Percentiles rank a stretch among this genome's conserved stretches.
Conservation (phyloP, 768 basidiomycete species). For the Tulasnella sp. region DNA sequence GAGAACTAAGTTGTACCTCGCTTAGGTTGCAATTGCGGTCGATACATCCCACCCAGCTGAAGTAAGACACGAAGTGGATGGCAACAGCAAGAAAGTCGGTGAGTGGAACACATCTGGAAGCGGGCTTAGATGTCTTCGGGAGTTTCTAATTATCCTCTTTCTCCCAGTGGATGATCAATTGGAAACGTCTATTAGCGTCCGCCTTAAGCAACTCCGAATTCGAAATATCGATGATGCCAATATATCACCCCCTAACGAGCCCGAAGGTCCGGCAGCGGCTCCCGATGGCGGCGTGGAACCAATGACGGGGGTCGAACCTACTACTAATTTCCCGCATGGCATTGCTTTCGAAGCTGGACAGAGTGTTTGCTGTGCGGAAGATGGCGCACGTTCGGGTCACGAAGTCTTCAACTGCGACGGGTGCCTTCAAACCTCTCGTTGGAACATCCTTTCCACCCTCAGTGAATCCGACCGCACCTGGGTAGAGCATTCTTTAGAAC, state of each 20-base stretch:
- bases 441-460: constrained; percentile 30
- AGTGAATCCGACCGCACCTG: constrained; percentile 33
- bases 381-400: neutral
- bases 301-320: constrained; percentile 25
- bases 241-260: constrained; percentile 28
- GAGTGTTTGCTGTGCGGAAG: neutral
- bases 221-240: constrained; percentile 31
- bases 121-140: neutral
- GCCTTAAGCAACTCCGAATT: constrained; percentile 44
- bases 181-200: constrained; percentile 54
- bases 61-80: constrained; percentile 59
- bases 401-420: constrained; percentile 38
- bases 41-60: constrained; percentile 60
- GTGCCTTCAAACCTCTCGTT: constrained; percentile 37
- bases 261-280: neutral
- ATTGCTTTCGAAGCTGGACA: neutral
- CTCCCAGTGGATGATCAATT: constrained; percentile 75
- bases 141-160: neutral
- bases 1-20: neutral
- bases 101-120: constrained; percentile 31
- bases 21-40: constrained; percentile 66
- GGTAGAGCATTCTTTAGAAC: constrained; percentile 29
- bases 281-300: constrained; percentile 37
- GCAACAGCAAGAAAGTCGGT: constrained; percentile 91
- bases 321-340: neutral